Evolutionary conservation across 805 yeast genomes (phyloP).

Genomic region (Nakazawaea siamensis): DNA sequence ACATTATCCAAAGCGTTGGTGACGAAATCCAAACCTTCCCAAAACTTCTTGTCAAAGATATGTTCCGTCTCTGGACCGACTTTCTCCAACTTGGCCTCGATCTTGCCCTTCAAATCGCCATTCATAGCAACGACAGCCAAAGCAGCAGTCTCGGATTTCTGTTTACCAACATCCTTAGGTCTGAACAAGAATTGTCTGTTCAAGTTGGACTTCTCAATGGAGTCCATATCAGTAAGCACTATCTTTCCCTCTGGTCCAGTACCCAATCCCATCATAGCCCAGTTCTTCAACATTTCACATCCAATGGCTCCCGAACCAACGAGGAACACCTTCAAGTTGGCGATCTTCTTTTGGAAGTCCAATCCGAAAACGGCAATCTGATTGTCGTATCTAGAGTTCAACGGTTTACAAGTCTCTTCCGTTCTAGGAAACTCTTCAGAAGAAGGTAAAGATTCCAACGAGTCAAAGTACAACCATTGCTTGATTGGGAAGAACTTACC

Average conservation of each 20-base stretch:
- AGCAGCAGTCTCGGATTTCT: slow-evolving; percentile 88
- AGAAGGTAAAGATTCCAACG: slow-evolving; percentile 82
- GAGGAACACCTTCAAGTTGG: slow-evolving; percentile 75
- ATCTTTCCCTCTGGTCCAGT: slow-evolving; percentile 86
- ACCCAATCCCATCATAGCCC: slow-evolving; percentile 96
- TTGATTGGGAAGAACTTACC: slow-evolving; percentile 92
- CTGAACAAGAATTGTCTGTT: slow-evolving; percentile 95
- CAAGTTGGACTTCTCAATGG: slow-evolving; percentile 91
- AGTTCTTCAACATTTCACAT: slow-evolving; percentile 95
- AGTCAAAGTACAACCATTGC: slow-evolving; percentile 90
- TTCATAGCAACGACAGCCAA: slow-evolving; percentile 79
- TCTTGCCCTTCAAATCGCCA: slow-evolving; percentile 71
- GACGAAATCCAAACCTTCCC: slow-evolving; percentile 80
- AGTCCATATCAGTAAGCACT: slow-evolving; percentile 84
- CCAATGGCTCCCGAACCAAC: slow-evolving; percentile 99
- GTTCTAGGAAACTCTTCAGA: slow-evolving; percentile 48
- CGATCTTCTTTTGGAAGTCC: slow-evolving; percentile 61
- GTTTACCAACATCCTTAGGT: slow-evolving; percentile 87
- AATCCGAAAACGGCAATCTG: slow-evolving; percentile 92
- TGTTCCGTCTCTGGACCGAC: slow-evolving; percentile 92
- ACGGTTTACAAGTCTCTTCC: slow-evolving; percentile 66
- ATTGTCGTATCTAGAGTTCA: slow-evolving; percentile 81
- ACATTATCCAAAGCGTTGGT: slow-evolving; percentile 96
- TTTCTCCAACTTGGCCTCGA: slow-evolving; percentile 71
- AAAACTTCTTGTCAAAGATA: slow-evolving; percentile 76